Percentiles rank a stretch among this genome's conserved stretches.
These are phyloP conservation scores for Schwanniomyces occidentalis DNA, from an alignment of 805 yeast genomes.

Conservation along the genomic window DNA sequence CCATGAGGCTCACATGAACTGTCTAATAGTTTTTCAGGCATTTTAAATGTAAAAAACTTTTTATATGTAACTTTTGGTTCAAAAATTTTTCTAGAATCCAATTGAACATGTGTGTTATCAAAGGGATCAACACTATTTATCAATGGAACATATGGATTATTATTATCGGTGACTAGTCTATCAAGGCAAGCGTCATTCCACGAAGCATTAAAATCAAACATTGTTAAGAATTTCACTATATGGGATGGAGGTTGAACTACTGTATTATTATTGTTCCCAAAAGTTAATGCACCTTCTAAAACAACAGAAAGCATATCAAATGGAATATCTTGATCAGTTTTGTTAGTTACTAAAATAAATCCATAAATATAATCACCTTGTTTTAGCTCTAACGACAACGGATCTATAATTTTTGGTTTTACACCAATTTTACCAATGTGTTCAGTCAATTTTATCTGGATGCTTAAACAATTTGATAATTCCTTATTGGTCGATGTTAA, in stretches of 20 bases:
- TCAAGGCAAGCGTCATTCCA: slow-evolving; percentile 38
- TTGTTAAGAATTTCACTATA: slow-evolving; percentile 30
- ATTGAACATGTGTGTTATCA: slow-evolving; percentile 29
- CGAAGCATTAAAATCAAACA: slow-evolving; percentile 44
- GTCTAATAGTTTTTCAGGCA: slow-evolving; percentile 39
- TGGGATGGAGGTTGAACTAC: slow-evolving; percentile 18
- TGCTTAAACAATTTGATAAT: slow-evolving; percentile 23
- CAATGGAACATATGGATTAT: slow-evolving; percentile 27
- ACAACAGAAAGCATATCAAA: slow-evolving; percentile 42
- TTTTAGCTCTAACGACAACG: slow-evolving; percentile 28
- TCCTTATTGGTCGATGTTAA: slow-evolving; percentile 30
- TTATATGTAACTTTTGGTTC: slow-evolving; percentile 35
- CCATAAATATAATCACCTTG: slow-evolving; percentile 43
- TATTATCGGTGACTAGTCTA: slow-evolving; percentile 30
- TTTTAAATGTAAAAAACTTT: slow-evolving; percentile 39
- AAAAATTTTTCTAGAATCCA: slow-evolving; percentile 25
- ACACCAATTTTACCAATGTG: slow-evolving; percentile 33
- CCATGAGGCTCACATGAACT: slow-evolving; percentile 33
- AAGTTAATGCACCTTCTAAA: slow-evolving; percentile 34
- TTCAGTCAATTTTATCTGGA: slow-evolving; percentile 34
- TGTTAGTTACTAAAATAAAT: slow-evolving; percentile 31
- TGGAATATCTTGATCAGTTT: slow-evolving; percentile 26
- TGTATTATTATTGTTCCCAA: slow-evolving; percentile 21
- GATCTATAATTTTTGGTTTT: slow-evolving; percentile 30
- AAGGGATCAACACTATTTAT: slow-evolving; percentile 26